These are phyloP conservation scores for Geotrichum klebahnii DNA, from an alignment of 1,139 yeast genomes.

Conservation along the genomic window DNA sequence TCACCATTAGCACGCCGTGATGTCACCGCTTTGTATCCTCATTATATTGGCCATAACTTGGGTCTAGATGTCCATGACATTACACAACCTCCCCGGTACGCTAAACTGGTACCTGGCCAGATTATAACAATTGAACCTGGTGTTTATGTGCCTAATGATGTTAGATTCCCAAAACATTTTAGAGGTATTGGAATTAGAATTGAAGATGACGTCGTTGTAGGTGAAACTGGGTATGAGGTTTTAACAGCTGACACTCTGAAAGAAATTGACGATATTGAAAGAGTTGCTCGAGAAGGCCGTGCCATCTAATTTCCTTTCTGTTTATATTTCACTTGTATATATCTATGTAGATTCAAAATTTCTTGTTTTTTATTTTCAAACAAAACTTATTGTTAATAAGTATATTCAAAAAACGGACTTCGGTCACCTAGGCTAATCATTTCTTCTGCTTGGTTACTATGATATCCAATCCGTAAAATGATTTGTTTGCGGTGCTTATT, in stretches of 20 bases:
- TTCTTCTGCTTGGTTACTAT: background rate
- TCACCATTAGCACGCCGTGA: conserved; percentile 30
- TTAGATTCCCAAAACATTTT: conserved; percentile 69
- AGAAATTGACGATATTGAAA: conserved; percentile 74
- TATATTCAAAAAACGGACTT: conserved; percentile 21
- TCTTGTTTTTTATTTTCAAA: background rate
- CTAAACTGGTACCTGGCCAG: conserved; percentile 33
- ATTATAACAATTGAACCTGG: conserved; percentile 96
- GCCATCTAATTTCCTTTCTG: background rate
- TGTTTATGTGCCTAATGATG: conserved; percentile 69
- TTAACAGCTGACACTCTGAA: conserved; percentile 80
- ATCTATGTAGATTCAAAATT: too few species aligned
- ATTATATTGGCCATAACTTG: conserved; percentile 90
- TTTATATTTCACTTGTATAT: background rate
- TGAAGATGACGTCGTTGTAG: conserved; percentile 87
- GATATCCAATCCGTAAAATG: background rate
- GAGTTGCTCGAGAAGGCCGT: conserved; percentile 24
- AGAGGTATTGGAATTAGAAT: conserved; percentile 91
- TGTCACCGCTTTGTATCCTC: conserved; percentile 64
- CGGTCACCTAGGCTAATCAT: conserved; percentile 15
- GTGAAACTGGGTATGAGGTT: conserved; percentile 53
- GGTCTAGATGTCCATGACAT: conserved; percentile 92
- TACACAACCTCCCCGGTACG: conserved; percentile 49
- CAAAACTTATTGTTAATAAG: conserved; percentile 5
- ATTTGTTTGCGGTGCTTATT: conserved; percentile 5